Base-by-base conservation (phyloP, 2,329 filamentous ascomycete genomes). In the Sporothrix schenckii region DNA sequence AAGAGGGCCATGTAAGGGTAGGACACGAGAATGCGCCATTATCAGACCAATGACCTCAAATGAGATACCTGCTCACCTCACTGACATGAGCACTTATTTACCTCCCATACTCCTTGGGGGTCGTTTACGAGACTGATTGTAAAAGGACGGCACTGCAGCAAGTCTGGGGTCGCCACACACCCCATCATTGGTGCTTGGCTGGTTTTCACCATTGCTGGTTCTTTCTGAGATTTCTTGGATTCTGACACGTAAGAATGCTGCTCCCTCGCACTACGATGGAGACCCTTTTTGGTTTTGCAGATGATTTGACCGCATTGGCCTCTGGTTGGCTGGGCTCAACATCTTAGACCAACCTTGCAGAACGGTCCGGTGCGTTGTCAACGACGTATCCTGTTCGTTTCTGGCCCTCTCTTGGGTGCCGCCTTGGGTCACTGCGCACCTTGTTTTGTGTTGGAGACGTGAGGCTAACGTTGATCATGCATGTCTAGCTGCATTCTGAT, bases 401-500 rank as follows among this genome's bases (percentile, higher is more conserved):
- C 39, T 50, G 61, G 44, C n/a, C 39, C 41, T 34, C 21, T 65
- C 61, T 65, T 21, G 9, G 34, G 54, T 27, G 58, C 61, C 44
- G 50, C 50, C 63, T 24, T 16, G 11, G 19, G 63, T 41, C 60
- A 58, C 5, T 58, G 54, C 24, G 58, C 16, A 47, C 13, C 21
- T 24, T 41, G 19, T 24, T 53, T 27, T 24, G 53, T 41, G 19
- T 53, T 53, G 47, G 27, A 21, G 27, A 21, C 63, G 27, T 44
- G n/a, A 24, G 47, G 63, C 63, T 16, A 65, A 50, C 30, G 49
- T 49, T 53, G 49, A 24, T 9, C 63, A 53, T 66, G 63, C 63
- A 66, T 66, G 53, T 53, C 49, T 66, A 66, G 63, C 63, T 66
- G 63, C 63, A 53, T 66, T 49, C 9, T 7, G 24, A 11, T 66